Percentiles rank a stretch among this genome's conserved stretches.
These are phyloP conservation scores for Chalaropsis thielavioides DNA, from an alignment of 2,329 filamentous ascomycete species.

Conservation along the genomic window DNA sequence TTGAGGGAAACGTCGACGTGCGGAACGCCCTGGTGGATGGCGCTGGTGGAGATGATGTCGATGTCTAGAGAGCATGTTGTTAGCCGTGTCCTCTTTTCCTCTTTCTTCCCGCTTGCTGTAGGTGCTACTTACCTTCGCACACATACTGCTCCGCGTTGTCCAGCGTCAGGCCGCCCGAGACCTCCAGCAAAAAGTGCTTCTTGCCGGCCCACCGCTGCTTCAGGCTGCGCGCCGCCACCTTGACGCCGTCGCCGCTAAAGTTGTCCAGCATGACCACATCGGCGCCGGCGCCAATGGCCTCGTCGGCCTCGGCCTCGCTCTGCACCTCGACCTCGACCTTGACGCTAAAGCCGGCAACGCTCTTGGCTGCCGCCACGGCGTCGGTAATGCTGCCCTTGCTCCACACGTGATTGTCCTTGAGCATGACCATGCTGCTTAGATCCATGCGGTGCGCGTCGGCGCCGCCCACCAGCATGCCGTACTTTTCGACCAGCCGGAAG, in stretches of 20 bases:
- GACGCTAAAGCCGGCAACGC: slow-evolving; percentile 72
- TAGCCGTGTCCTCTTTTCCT: slow-evolving; percentile 17
- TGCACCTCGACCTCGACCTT: slow-evolving; percentile 94
- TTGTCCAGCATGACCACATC: slow-evolving; percentile 98
- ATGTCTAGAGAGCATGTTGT: slow-evolving; percentile 47
- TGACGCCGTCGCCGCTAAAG: slow-evolving; percentile 68
- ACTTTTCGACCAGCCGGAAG: slow-evolving; percentile 92
- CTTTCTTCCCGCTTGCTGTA: too few species aligned
- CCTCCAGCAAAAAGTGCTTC: slow-evolving; percentile 68
- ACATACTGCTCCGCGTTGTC: slow-evolving; percentile 74
- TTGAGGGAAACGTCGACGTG: slow-evolving; percentile 96
- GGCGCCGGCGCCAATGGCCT: slow-evolving; percentile 78
- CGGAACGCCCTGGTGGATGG: slow-evolving; percentile 86
- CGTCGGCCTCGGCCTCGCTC: slow-evolving; percentile 73
- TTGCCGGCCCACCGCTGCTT: slow-evolving; percentile 69
- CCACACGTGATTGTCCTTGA: slow-evolving; percentile 99
- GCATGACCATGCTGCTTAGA: slow-evolving; percentile 88
- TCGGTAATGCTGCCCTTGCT: slow-evolving; percentile 73
- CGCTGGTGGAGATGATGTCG: slow-evolving; percentile 91
- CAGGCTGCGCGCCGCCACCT: slow-evolving; percentile 55
- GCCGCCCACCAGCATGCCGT: slow-evolving; percentile 89
- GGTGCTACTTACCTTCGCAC: slow-evolving; percentile 45
- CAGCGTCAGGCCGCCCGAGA: slow-evolving; percentile 76
- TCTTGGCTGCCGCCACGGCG: slow-evolving; percentile 70
- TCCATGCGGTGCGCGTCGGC: slow-evolving; percentile 88